phyloP scores from a whole-genome alignment of 441 rosid species.

The Euphorbia corollata region DNA sequence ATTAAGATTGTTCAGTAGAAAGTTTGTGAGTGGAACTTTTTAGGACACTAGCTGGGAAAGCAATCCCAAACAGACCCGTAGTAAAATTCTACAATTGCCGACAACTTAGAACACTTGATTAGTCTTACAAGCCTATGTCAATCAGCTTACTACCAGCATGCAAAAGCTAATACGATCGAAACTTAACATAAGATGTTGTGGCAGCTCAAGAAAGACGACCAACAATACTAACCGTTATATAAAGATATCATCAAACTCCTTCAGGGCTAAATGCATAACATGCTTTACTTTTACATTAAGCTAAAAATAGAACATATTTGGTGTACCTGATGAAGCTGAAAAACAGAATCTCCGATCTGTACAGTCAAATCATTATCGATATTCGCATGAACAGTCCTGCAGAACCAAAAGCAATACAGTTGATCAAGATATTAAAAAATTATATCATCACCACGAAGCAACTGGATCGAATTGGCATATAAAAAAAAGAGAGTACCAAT shows the following conservation, averaged over 20 bases:
- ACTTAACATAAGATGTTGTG: not conserved
- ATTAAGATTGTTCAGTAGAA: too few species aligned
- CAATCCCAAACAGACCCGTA: too few species aligned
- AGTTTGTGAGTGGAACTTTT: too few species aligned
- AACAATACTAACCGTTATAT: not conserved
- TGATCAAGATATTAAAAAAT: not conserved
- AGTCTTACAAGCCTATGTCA: not conserved
- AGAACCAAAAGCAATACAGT: not conserved
- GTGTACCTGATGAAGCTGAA: conserved; percentile 52
- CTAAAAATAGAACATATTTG: not conserved
- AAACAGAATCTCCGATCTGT: conserved; percentile 39
- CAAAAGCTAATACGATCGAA: conserved; percentile 3
- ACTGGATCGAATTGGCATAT: not conserved
- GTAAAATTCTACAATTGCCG: too few species aligned
- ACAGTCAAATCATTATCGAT: conserved; percentile 39
- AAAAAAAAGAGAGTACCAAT: conserved; percentile 25
- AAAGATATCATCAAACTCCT: not conserved
- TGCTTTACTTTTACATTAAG: not conserved
- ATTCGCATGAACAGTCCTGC: conserved; percentile 39
- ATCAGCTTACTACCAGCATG: not conserved
- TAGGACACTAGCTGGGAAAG: too few species aligned
- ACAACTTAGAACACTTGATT: not conserved
- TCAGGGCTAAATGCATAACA: not conserved
- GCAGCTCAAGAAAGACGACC: not conserved
- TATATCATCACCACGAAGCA: not conserved